Evolutionary conservation across 176 grass and related monocot genomes (phyloP).

Genomic region (Zea luxurians): DNA sequence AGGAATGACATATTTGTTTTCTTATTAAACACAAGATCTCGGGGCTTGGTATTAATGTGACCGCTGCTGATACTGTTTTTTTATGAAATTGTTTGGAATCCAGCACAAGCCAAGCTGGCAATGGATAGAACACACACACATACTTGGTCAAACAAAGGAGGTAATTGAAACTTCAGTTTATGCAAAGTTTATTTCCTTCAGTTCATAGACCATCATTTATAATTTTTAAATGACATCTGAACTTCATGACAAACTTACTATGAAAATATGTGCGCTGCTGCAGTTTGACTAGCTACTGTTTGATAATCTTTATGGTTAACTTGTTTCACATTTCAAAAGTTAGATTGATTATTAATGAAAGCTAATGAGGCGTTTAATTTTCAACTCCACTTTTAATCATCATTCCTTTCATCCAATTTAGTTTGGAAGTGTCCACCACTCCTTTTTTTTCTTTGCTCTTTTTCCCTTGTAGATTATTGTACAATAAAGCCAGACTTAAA

Average conservation of each 20-base stretch:
- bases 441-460: background rate
- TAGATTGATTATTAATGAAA: no score
- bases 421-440: background rate
- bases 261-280: no score
- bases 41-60: no score
- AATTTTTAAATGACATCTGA: no score
- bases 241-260: no score
- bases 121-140: slow-evolving; percentile 97
- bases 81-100: slow-evolving; percentile 71
- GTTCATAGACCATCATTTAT: no score
- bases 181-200: slow-evolving; percentile 20
- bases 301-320: no score
- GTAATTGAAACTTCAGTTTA: slow-evolving; percentile 43
- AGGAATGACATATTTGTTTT: slow-evolving; percentile 68
- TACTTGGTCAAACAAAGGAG: slow-evolving; percentile 91
- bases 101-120: slow-evolving; percentile 93
- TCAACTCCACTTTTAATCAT: background rate
- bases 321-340: no score
- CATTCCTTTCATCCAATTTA: background rate
- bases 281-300: no score
- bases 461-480: background rate
- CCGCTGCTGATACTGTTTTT: no score
- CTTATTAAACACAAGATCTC: no score
- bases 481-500: background rate
- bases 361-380: no score